phyloP scores from a whole-genome alignment of 768 basidiomycete genomes.

The Suillus americanus region DNA sequence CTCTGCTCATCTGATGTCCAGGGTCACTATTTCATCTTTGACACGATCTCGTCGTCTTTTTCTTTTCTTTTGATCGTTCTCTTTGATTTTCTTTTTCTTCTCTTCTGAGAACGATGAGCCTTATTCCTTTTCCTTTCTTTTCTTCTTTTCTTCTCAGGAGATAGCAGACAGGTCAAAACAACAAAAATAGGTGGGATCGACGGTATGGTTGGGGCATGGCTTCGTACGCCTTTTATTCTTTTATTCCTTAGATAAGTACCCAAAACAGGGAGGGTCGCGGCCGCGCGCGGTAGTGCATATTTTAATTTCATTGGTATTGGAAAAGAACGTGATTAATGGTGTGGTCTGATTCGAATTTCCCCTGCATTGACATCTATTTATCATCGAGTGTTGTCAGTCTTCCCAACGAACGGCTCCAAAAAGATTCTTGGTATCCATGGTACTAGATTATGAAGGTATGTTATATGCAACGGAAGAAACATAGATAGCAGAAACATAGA shows the following conservation, averaged over 20 bases:
- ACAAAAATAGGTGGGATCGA: background rate
- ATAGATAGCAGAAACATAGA: background rate
- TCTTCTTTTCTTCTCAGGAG: background rate
- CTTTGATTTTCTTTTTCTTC: background rate
- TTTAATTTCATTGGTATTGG: background rate
- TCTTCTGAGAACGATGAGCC: background rate
- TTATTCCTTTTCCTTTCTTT: background rate
- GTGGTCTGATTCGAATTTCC: background rate
- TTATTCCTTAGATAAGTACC: constrained; percentile 2
- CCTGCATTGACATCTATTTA: background rate
- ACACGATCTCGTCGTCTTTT: background rate
- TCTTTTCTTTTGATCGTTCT: background rate
- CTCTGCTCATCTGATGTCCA: background rate
- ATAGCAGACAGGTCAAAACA: background rate
- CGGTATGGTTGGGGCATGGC: background rate
- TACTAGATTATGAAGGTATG: background rate
- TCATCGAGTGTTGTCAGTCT: background rate
- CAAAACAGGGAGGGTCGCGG: background rate
- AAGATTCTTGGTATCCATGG: background rate
- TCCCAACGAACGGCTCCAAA: background rate
- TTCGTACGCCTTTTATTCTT: background rate
- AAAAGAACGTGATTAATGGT: background rate
- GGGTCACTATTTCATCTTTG: background rate
- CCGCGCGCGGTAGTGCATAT: background rate
- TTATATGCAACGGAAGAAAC: background rate